phyloP scores from a whole-genome alignment of 495 filamentous ascomycete species.

The Podospora pseudoanserina region DNA sequence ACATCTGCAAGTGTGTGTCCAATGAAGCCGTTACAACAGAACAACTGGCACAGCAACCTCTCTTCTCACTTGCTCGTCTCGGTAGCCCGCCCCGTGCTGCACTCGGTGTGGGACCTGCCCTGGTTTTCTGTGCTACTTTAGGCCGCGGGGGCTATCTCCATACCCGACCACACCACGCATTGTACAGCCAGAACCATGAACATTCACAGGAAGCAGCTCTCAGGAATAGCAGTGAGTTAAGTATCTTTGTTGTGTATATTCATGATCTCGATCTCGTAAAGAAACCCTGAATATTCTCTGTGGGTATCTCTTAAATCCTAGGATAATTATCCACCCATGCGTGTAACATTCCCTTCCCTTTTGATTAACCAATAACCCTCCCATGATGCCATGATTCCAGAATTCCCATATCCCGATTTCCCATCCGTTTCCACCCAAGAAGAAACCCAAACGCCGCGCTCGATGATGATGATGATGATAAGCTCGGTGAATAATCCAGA shows the following conservation, averaged over 20 bases:
- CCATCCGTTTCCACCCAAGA: not conserved
- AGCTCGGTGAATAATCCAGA: not conserved
- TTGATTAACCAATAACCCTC: not conserved
- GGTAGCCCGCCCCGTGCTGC: not conserved
- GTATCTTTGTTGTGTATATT: not conserved
- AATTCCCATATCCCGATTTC: not conserved
- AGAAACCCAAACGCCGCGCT: conserved; percentile 1
- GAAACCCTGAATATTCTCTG: not conserved
- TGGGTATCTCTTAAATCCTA: not conserved
- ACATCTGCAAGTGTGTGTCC: not conserved
- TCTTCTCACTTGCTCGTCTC: not conserved
- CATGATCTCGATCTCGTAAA: not conserved
- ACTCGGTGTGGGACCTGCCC: not conserved
- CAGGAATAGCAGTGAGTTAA: not conserved
- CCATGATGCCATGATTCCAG: not conserved
- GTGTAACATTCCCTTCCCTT: not conserved
- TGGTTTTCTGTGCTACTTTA: not conserved
- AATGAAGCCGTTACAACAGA: not conserved
- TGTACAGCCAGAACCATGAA: too few relatives aligned
- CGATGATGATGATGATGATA: not conserved
- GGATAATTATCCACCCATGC: not conserved
- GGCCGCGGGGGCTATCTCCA: not conserved
- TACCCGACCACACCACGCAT: too few relatives aligned
- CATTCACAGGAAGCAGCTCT: not conserved
- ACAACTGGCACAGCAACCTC: not conserved